Conservation (phyloP, 2,329 filamentous ascomycete species). For the Neofusicoccum umdonicola region DNA sequence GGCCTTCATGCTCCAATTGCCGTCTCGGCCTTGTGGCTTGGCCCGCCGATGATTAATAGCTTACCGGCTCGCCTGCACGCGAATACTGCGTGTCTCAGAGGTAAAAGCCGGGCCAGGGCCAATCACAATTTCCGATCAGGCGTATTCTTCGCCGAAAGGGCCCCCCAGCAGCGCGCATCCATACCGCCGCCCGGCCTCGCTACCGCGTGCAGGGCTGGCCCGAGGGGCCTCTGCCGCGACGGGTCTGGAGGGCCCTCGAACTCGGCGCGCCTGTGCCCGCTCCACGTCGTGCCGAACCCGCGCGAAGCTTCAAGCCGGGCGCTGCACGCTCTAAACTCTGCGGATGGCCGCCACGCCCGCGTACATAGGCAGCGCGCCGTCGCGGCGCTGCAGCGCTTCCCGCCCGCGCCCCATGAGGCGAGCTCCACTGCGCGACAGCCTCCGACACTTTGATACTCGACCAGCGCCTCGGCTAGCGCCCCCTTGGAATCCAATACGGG, state of each 20-base stretch:
- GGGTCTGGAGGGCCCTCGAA: neutral
- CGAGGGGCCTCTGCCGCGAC: neutral
- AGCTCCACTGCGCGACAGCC: conserved; percentile 7
- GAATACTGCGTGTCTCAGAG: conserved; percentile 14
- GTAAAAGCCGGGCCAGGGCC: neutral
- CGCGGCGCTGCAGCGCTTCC: neutral
- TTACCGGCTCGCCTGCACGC: conserved; percentile 4
- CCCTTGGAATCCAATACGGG: neutral
- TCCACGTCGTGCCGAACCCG: neutral
- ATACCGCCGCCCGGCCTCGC: neutral
- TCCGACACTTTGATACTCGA: conserved; percentile 6
- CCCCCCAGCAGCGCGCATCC: neutral
- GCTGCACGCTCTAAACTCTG: neutral
- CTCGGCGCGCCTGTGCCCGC: neutral
- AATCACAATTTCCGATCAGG: conserved; percentile 8
- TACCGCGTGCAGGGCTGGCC: conserved; percentile 2
- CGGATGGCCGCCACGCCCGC: neutral
- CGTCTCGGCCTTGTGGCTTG: conserved; percentile 8
- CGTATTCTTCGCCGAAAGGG: conserved; percentile 11
- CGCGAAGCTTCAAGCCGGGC: neutral
- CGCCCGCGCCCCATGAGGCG: neutral
- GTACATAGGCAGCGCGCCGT: neutral
- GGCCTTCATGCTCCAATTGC: conserved; percentile 12
- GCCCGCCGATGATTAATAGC: conserved; percentile 17
- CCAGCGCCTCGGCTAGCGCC: conserved; percentile 14